Percentiles rank a stretch among this genome's conserved stretches.
Conservation (phyloP, 257 asterid genomes). For the Mentha longifolia region DNA sequence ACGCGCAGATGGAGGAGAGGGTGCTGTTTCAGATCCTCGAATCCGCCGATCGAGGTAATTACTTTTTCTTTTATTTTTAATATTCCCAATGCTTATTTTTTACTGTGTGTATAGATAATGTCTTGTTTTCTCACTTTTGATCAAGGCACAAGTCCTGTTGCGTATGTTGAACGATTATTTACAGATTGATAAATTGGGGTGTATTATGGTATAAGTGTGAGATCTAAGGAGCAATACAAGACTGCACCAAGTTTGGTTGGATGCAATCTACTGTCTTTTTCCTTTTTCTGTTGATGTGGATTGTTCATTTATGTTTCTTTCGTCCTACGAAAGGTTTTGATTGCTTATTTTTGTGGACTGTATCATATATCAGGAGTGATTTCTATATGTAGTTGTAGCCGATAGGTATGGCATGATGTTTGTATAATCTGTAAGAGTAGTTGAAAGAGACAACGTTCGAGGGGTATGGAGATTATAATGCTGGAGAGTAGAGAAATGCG, state of each 20-base stretch:
- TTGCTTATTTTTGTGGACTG: not conserved
- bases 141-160: constrained; percentile 28
- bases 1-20: constrained; percentile 98
- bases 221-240: not conserved
- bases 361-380: not conserved
- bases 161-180: constrained; percentile 21
- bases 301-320: not conserved
- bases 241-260: not conserved
- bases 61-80: not conserved
- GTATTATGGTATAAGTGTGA: not conserved
- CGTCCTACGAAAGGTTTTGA: not conserved
- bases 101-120: constrained; percentile 22
- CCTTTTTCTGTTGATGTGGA: constrained; percentile 18
- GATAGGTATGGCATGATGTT: not conserved
- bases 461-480: not conserved
- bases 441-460: not conserved
- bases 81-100: not conserved
- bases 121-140: constrained; percentile 5
- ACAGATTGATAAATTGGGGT: not conserved
- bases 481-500: not conserved
- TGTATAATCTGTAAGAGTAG: not conserved
- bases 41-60: constrained; percentile 85
- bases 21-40: constrained; percentile 91
- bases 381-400: not conserved
- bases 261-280: constrained; percentile 20